Evolutionary conservation across 169 alveolate genomes (phyloP).

Genomic region (Eimeria tenella): DNA sequence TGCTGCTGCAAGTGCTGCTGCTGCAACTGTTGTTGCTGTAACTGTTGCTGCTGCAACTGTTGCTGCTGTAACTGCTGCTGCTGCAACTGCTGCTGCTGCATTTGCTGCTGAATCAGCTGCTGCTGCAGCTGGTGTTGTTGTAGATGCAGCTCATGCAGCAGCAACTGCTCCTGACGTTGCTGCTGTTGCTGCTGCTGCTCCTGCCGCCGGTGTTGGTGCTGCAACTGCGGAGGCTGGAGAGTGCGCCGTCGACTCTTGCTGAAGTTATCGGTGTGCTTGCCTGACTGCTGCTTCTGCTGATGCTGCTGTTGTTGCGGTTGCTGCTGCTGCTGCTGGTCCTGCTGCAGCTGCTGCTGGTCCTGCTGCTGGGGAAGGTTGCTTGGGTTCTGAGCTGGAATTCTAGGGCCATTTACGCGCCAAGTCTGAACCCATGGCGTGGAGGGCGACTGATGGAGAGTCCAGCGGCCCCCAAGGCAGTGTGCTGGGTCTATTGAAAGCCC

Average conservation of each 20-base stretch:
- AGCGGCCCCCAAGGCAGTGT: neutral
- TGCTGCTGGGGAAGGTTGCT: no score
- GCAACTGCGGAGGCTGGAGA: neutral
- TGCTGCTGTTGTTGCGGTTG: neutral
- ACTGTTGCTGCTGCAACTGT: neutral
- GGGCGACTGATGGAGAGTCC: neutral
- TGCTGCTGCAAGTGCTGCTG: neutral
- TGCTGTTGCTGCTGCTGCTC: neutral
- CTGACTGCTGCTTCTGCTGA: neutral
- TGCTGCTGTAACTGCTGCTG: neutral
- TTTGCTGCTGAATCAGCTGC: neutral
- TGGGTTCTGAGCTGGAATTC: no score
- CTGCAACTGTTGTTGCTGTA: neutral
- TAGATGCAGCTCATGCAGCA: neutral
- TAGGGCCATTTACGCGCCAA: neutral
- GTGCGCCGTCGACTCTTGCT: neutral
- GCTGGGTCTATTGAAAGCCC: neutral
- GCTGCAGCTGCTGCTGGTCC: neutral
- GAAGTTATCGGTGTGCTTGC: neutral
- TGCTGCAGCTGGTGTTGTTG: neutral
- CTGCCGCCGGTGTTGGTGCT: neutral
- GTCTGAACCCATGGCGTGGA: neutral
- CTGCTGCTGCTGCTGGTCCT: slow-evolving; percentile 5
- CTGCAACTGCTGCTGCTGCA: neutral
- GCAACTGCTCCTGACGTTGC: neutral